These are phyloP conservation scores for Tritrichomonas musculus DNA, from an alignment of 208 protist species.

Conservation along the genomic window DNA sequence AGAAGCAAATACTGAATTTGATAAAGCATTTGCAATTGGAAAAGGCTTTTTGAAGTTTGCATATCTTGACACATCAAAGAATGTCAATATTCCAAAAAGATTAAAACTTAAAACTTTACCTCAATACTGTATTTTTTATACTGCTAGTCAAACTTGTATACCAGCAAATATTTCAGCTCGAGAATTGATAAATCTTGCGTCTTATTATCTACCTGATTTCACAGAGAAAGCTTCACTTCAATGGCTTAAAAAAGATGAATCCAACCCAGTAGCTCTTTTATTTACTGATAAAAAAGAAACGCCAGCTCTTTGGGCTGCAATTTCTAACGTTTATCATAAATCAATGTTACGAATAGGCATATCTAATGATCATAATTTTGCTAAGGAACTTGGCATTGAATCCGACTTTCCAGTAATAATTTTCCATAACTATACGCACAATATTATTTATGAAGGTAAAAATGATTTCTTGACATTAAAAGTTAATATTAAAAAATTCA, in stretches of 20 bases:
- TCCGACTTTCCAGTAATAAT: background rate
- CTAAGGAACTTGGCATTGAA: background rate
- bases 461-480: background rate
- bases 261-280: background rate
- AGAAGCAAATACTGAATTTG: background rate
- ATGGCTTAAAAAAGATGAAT: background rate
- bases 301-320: background rate
- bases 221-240: background rate
- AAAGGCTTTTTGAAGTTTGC: conserved; percentile 29
- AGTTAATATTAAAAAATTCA: background rate
- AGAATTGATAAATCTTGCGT: background rate
- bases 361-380: background rate
- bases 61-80: background rate
- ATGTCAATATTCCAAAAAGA: background rate
- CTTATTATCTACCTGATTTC: background rate
- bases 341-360: background rate
- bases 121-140: background rate
- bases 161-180: background rate
- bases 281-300: background rate
- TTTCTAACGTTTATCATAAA: background rate
- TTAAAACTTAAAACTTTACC: background rate
- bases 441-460: background rate
- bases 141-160: background rate
- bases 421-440: background rate
- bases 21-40: background rate